These are phyloP conservation scores for Corylus americana DNA, from an alignment of 306 rosid genomes.

Conservation along the genomic window DNA sequence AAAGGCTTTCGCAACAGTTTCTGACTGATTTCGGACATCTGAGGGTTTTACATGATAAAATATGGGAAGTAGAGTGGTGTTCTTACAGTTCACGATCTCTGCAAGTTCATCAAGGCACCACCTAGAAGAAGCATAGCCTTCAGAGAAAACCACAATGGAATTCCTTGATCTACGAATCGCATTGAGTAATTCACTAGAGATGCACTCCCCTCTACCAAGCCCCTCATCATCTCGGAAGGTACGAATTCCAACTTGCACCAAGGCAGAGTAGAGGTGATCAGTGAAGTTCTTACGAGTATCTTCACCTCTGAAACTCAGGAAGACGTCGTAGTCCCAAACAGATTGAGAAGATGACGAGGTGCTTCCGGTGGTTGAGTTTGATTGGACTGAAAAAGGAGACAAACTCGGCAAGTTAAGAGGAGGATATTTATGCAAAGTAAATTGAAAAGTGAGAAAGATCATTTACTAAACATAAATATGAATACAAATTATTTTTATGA, in stretches of 20 bases:
- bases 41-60: background rate
- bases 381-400: background rate
- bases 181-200: background rate
- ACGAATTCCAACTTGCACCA: background rate
- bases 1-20: background rate
- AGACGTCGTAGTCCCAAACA: background rate
- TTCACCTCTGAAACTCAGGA: background rate
- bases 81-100: constrained; percentile 1
- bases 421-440: no score
- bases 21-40: background rate
- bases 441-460: no score
- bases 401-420: background rate
- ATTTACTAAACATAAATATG: no score
- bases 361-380: background rate
- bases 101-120: constrained; percentile 19
- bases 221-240: background rate
- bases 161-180: background rate
- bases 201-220: background rate
- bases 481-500: no score
- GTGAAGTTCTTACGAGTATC: background rate
- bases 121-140: background rate
- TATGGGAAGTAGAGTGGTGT: background rate
- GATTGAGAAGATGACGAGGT: background rate
- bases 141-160: background rate
- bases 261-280: background rate